Conservation (phyloP, 768 basidiomycete genomes). For the Boletellus emodensis region DNA sequence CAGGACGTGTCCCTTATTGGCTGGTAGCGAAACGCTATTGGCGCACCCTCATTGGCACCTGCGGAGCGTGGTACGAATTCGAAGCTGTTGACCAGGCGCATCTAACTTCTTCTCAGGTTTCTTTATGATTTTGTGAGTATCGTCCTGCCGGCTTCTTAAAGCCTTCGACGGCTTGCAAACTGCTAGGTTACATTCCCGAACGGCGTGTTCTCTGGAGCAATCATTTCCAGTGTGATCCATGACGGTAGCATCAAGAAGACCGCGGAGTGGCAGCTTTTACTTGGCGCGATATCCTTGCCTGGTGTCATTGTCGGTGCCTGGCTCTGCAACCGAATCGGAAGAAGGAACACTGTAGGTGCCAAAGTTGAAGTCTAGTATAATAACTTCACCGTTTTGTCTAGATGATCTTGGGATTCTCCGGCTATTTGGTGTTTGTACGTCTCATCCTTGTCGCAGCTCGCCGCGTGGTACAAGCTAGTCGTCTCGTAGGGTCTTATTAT, state of each 20-base stretch:
- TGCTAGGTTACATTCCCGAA: slow-evolving; percentile 65
- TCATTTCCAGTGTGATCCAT: slow-evolving; percentile 64
- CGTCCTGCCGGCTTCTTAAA: neutral
- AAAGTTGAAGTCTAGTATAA: neutral
- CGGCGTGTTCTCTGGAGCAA: slow-evolving; percentile 63
- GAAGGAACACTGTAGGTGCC: slow-evolving; percentile 50
- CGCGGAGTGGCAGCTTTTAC: slow-evolving; percentile 68
- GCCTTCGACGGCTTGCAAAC: neutral
- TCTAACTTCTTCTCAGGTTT: slow-evolving; percentile 42
- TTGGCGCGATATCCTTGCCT: slow-evolving; percentile 58
- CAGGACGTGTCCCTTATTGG: slow-evolving; percentile 56
- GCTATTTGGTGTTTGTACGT: slow-evolving; percentile 59
- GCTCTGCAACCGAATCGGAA: slow-evolving; percentile 51
- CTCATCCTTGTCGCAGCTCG: neutral
- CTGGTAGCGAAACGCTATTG: slow-evolving; percentile 63
- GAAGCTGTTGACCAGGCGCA: neutral
- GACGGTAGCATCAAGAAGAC: slow-evolving; percentile 51
- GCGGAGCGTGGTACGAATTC: slow-evolving; percentile 56
- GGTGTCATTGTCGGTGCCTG: slow-evolving; percentile 51
- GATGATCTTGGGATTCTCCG: slow-evolving; percentile 68
- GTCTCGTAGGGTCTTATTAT: slow-evolving; percentile 44
- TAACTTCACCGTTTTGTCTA: slow-evolving; percentile 19
- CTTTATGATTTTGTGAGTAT: slow-evolving; percentile 59
- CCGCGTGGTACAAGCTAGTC: neutral
- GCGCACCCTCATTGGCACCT: slow-evolving; percentile 65